Percentiles rank a stretch among this genome's conserved stretches.
phyloP scores from a whole-genome alignment of 2,329 filamentous ascomycete species.

The Pestalotiopsis fici region DNA sequence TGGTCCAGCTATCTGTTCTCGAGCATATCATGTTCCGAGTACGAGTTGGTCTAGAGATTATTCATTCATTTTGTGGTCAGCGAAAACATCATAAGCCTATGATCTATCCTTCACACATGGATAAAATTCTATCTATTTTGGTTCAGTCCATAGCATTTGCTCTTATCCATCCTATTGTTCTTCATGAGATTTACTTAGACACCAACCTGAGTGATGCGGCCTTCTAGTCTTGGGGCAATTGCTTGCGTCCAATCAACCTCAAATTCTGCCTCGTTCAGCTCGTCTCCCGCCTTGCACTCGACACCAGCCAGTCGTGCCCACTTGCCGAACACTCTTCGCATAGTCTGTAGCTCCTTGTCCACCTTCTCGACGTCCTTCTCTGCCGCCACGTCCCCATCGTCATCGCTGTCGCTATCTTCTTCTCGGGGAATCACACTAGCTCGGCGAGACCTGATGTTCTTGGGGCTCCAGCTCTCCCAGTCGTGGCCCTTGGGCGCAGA shows the following conservation, averaged over 20 bases:
- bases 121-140: no score
- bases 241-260: constrained; percentile 78
- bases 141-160: background rate
- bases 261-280: constrained; percentile 58
- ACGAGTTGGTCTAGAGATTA: no score
- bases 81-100: no score
- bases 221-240: constrained; percentile 77
- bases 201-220: constrained; percentile 62
- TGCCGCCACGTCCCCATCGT: constrained; percentile 21
- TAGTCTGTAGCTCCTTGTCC: constrained; percentile 61
- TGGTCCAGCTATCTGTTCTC: no score
- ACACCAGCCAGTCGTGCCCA: constrained; percentile 74
- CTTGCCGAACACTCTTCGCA: constrained; percentile 68
- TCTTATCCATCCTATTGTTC: background rate
- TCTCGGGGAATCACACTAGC: constrained; percentile 32
- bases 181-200: background rate
- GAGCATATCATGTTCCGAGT: no score
- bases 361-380: constrained; percentile 42
- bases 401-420: constrained; percentile 34
- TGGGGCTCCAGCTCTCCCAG: constrained; percentile 40
- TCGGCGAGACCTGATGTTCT: constrained; percentile 34
- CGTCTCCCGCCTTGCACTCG: constrained; percentile 50
- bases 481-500: constrained; percentile 17
- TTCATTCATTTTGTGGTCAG: no score
- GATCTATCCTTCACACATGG: no score